Evolutionary conservation across 495 filamentous ascomycete genomes (phyloP).

Genomic region (Penicillium maclennaniae): DNA sequence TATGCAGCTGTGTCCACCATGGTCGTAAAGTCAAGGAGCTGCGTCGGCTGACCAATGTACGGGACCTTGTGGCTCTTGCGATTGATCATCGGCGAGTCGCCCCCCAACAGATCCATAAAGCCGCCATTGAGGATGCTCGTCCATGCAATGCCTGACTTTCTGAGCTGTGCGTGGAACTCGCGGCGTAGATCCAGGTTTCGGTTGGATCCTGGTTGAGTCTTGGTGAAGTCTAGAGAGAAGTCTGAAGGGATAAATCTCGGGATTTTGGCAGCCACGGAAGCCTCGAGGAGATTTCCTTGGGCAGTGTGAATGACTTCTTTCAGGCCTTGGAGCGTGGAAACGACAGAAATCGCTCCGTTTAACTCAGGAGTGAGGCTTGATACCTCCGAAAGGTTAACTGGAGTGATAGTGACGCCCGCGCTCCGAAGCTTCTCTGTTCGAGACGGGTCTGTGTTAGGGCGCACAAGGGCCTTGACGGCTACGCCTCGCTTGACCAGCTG

Average conservation of each 20-base stretch:
- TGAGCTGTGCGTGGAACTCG: conserved; percentile 5
- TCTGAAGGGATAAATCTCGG: conserved; percentile 11
- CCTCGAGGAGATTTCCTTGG: conserved; percentile 8
- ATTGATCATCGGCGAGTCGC: conserved; percentile 11
- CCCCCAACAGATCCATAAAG: conserved; percentile 11
- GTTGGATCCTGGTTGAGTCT: conserved; percentile 9
- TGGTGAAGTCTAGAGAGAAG: conserved; percentile 14
- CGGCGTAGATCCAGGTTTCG: conserved; percentile 11
- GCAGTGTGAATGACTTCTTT: conserved; percentile 8
- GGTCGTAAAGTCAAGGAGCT: conserved; percentile 9
- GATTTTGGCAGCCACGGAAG: conserved; percentile 10
- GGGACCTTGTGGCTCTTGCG: conserved; percentile 7
- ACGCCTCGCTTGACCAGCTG: conserved; percentile 9
- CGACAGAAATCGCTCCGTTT: conserved; percentile 3
- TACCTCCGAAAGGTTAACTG: conserved; percentile 1
- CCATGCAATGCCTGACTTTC: conserved; percentile 9
- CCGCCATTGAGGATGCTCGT: conserved; percentile 14
- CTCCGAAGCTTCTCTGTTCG: conserved; percentile 11
- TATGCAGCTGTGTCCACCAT: conserved; percentile 13
- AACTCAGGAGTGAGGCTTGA: conserved; percentile 7
- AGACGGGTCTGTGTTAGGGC: conserved; percentile 12
- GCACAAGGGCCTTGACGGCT: conserved; percentile 16
- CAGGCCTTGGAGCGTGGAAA: conserved; percentile 10
- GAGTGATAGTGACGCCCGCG: conserved; percentile 3
- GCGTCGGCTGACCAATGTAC: conserved; percentile 3